A percentile compares a stretch with the other conserved stretches of the same genome.
Conservation (phyloP, 768 basidiomycete genomes). For the Naganishia vishniacii region DNA sequence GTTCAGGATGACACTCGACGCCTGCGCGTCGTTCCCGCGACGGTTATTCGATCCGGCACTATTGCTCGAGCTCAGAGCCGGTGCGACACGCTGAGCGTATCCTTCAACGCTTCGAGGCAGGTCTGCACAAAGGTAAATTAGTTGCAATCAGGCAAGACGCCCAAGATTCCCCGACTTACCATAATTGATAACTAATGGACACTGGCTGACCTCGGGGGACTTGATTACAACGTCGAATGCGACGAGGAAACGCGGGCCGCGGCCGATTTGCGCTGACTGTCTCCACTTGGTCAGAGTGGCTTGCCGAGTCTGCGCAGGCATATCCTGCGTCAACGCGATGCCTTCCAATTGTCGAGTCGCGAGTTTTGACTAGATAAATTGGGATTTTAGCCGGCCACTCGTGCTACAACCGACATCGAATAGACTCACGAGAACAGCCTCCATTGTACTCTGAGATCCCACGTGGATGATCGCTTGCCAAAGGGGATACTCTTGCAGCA, state of each 20-base stretch:
- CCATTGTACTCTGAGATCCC: conserved; percentile 41
- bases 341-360: not conserved
- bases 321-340: conserved; percentile 71
- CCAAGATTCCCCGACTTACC: conserved; percentile 52
- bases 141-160: not conserved
- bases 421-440: conserved; percentile 57
- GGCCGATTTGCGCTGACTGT: conserved; percentile 24
- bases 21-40: not conserved
- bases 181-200: conserved; percentile 92
- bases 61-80: conserved; percentile 37
- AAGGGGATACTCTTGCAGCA: conserved; percentile 55
- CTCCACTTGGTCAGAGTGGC: conserved; percentile 76
- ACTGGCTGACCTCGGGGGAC: conserved; percentile 76
- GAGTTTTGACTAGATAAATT: not conserved
- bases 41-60: conserved; percentile 14
- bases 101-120: conserved; percentile 67
- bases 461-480: conserved; percentile 48
- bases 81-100: conserved; percentile 73
- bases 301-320: conserved; percentile 74
- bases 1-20: conserved; percentile 76
- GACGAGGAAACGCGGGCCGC: conserved; percentile 58
- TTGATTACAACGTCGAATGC: conserved; percentile 93
- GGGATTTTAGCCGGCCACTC: conserved; percentile 63
- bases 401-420: conserved; percentile 81
- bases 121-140: conserved; percentile 49